Conservation (phyloP, 2,329 filamentous ascomycete genomes). For the Pestalotiopsis fici region DNA sequence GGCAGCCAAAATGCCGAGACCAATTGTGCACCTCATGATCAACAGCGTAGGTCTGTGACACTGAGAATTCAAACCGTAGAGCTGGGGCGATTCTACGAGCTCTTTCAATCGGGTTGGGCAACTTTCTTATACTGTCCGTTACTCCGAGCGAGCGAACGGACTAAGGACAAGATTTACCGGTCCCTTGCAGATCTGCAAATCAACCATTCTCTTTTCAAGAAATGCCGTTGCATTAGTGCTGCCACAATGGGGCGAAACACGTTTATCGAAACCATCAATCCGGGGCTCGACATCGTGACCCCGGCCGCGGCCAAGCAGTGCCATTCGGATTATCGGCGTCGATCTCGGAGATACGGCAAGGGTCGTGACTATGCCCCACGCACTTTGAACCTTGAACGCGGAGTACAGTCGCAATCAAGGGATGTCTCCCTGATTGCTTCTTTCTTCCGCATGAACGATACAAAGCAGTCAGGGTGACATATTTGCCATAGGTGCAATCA, state of each 20-base stretch:
- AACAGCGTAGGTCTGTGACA: not conserved
- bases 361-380: not conserved
- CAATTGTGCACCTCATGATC: not conserved
- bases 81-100: no score
- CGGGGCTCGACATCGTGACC: not conserved
- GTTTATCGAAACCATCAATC: not conserved
- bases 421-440: no score
- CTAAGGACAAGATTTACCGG: not conserved
- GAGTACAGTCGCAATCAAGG: not conserved
- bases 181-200: not conserved
- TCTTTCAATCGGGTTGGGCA: not conserved
- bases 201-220: not conserved
- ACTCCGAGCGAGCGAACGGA: not conserved
- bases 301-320: not conserved
- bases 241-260: not conserved
- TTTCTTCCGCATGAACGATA: no score
- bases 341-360: conserved; percentile 1
- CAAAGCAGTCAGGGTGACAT: no score
- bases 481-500: no score
- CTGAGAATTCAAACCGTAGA: not conserved
- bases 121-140: not conserved
- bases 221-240: not conserved
- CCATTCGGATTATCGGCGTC: not conserved
- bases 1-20: not conserved
- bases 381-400: not conserved